Percentiles rank a stretch among this genome's conserved stretches.
Conservation (phyloP, 768 basidiomycete species). For the Mrakia hoshinonis region DNA sequence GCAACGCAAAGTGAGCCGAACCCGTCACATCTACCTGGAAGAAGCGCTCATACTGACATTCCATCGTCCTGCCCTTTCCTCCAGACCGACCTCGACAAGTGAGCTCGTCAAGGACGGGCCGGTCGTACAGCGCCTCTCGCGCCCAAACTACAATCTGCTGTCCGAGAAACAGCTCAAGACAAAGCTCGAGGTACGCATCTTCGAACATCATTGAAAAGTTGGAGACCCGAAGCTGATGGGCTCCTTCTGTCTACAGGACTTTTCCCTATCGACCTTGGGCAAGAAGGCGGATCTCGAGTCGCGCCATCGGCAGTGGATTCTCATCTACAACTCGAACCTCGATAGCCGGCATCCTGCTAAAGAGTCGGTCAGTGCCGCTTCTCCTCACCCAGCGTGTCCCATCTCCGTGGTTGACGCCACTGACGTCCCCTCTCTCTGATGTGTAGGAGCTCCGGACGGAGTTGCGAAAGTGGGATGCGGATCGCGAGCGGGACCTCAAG, state of each 20-base stretch:
- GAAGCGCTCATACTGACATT: no score
- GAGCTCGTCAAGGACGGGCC: not conserved
- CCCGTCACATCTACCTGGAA: no score
- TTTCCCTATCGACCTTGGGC: not conserved
- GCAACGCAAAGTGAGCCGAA: not conserved
- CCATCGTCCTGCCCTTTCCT: no score
- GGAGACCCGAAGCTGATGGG: no score
- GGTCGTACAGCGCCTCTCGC: not conserved
- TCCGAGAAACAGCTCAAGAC: conserved; percentile 8
- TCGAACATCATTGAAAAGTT: no score
- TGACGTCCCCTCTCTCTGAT: no score
- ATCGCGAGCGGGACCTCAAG: not conserved
- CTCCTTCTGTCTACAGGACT: no score
- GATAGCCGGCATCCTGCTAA: conserved; percentile 9
- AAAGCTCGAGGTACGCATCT: not conserved
- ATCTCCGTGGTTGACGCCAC: no score
- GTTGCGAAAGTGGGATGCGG: conserved; percentile 14
- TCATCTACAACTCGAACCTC: conserved; percentile 18
- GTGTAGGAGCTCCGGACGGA: conserved; percentile 7
- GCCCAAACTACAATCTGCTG: conserved; percentile 9
- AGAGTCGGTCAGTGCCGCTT: not conserved
- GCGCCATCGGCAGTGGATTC: conserved; percentile 16
- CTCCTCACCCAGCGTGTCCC: no score
- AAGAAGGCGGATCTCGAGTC: not conserved
- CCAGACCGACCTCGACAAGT: not conserved